Conservation (phyloP, 257 asterid species). For the Schizonepeta tenuifolia region DNA sequence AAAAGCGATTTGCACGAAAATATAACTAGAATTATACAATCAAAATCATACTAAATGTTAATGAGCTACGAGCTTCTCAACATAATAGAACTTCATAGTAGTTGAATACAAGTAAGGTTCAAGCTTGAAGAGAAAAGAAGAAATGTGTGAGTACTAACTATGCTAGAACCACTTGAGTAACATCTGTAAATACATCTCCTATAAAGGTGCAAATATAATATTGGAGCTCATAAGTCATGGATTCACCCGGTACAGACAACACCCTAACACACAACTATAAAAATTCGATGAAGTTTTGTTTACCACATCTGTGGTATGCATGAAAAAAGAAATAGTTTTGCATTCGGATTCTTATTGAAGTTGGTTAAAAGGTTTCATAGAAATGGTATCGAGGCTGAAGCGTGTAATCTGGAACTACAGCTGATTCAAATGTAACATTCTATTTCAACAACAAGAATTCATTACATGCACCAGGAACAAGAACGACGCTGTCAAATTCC, state of each 20-base stretch:
- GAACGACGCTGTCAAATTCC: not conserved
- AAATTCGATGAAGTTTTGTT: constrained; percentile 3
- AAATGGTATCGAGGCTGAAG: not conserved
- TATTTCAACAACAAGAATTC: constrained; percentile 24
- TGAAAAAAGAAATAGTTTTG: constrained; percentile 1
- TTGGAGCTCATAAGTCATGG: constrained; percentile 14
- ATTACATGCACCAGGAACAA: not conserved
- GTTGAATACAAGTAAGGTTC: not conserved
- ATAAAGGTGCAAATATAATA: constrained; percentile 5
- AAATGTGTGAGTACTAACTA: not conserved
- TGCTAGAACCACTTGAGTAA: constrained; percentile 8
- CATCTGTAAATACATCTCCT: not conserved
- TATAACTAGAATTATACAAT: not conserved
- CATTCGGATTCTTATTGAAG: not conserved
- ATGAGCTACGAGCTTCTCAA: not conserved
- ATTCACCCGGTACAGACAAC: not conserved
- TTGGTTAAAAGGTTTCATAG: not conserved
- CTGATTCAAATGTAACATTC: not conserved
- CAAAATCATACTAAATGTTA: not conserved
- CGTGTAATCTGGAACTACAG: not conserved
- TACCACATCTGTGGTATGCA: not conserved
- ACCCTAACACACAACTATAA: not conserved
- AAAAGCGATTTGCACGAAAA: not conserved
- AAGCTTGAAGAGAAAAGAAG: not conserved
- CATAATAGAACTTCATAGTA: not conserved